Base-by-base conservation (phyloP, 192 early-diverging fungal species). In the Coemansia sp. region DNA sequence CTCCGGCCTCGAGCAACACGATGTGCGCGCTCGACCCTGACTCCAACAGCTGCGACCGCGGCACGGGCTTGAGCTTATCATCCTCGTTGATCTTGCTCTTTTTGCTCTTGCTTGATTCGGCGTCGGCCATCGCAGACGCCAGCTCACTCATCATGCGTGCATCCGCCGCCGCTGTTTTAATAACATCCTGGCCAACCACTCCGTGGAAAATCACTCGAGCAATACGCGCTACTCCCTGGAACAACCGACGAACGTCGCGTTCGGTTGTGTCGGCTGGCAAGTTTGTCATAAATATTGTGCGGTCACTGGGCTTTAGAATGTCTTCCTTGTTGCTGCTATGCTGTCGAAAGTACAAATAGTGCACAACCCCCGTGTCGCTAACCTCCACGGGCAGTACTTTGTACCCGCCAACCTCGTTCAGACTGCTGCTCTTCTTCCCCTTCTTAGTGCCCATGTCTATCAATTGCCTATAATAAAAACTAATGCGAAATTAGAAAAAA, bases 231-330 rank as follows among this genome's bases (percentile, higher is more conserved):
- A 73, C 68, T 27, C 84, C 84, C 16, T 86, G 81, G 62, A 92
- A 85, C 9, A 92, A 65, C 29, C 86, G 71, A 35, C 84, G 75
- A 39, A 92, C 62, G 53, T 90, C 85, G 22, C 74, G 65, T 59
- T 87, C 84, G 2, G 89, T 88, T 16, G 89, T 77, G 59, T 92
- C 90, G 12, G 76, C 73, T 13, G 90, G 90, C 66, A 90, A 61
- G 68, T 90, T 90, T 53, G 85, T 72, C 56, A 90, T 61, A 60
- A 88, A 92, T 0, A 92, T 63, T 3, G 89, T 89, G 32, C 83
- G 84, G 70, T 81, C 75, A 20, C 74, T 67, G n/a, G 88, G 86
- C n/a, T 73, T 64, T 12, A 83, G 69, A 20, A 75, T 63, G 4
- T 78, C 75, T n/a, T 76, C 70, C 49, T 62, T 64, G 32, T 62